These are phyloP conservation scores for Penicillium parvum DNA, from an alignment of 495 filamentous ascomycete genomes.

Conservation along the genomic window DNA sequence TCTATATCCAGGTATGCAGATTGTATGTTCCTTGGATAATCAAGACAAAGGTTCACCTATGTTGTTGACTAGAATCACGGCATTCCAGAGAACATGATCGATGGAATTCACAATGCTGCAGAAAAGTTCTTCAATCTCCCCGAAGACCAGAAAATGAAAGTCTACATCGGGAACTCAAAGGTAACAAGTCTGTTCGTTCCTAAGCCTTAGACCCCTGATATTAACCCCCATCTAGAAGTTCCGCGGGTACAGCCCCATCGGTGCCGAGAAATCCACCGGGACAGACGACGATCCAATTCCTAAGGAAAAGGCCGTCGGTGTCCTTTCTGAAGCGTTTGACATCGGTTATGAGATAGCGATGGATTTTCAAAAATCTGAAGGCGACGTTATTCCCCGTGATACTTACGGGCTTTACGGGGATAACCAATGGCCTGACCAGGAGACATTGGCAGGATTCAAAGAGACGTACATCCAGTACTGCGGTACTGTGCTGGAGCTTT, in stretches of 20 bases:
- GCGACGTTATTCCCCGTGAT: constrained; percentile 16
- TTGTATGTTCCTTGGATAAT: background rate
- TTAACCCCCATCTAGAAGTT: constrained; percentile 21
- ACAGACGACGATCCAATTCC: constrained; percentile 13
- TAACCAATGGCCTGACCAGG: constrained; percentile 27
- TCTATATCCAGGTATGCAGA: constrained; percentile 43
- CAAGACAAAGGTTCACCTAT: constrained; percentile 12
- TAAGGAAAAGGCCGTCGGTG: constrained; percentile 14
- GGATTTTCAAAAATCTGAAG: constrained; percentile 21
- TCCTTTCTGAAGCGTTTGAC: constrained; percentile 39
- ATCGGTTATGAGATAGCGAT: constrained; percentile 35
- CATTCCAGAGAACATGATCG: constrained; percentile 34
- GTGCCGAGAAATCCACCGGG: constrained; percentile 24
- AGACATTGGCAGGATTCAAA: constrained; percentile 15
- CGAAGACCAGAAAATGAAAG: constrained; percentile 43
- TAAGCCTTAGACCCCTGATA: background rate
- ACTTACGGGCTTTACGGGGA: constrained; percentile 21
- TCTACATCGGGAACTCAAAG: constrained; percentile 34
- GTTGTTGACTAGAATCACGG: constrained; percentile 26
- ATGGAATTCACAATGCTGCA: constrained; percentile 35
- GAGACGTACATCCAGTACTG: constrained; percentile 26
- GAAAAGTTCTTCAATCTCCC: constrained; percentile 45
- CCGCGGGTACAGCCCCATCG: constrained; percentile 32
- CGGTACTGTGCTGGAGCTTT: constrained; percentile 22
- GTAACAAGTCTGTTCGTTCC: constrained; percentile 15